A percentile compares a stretch with the other conserved stretches of the same genome.
Conservation (phyloP, 2,329 filamentous ascomycete species). For the Microascus cirrosus region DNA sequence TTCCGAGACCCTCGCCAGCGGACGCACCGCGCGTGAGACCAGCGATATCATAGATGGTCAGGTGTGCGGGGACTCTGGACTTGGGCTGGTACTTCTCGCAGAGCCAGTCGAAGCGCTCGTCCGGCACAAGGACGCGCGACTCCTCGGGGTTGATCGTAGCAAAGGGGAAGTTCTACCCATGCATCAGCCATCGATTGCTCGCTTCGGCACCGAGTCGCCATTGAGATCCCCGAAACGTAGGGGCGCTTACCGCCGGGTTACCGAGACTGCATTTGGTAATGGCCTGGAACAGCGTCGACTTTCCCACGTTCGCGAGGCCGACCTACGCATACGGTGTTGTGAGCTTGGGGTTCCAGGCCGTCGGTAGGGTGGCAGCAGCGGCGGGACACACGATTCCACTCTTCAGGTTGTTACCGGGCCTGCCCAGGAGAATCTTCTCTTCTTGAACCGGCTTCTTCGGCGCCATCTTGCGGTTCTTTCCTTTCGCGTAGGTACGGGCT, state of each 20-base stretch:
- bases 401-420: conserved; percentile 96
- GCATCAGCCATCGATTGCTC: not conserved
- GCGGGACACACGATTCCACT: conserved; percentile 77
- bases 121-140: conserved; percentile 91
- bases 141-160: conserved; percentile 99
- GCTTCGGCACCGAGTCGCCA: not conserved
- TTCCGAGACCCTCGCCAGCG: conserved; percentile 93
- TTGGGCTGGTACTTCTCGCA: conserved; percentile 96
- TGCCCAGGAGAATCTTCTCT: conserved; percentile 92
- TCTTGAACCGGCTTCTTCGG: conserved; percentile 88
- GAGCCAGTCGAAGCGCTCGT: conserved; percentile 93
- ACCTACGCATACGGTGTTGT: conserved; percentile 45
- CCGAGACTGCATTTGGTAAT: conserved; percentile 96
- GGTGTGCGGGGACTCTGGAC: conserved; percentile 88
- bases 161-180: conserved; percentile 81
- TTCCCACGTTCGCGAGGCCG: conserved; percentile 97
- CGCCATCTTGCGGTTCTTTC: conserved; percentile 62
- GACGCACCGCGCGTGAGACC: conserved; percentile 92
- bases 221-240: conserved; percentile 4
- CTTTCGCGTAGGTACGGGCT: conserved; percentile 48
- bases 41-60: conserved; percentile 98
- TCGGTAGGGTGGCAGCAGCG: conserved; percentile 1
- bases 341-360: conserved; percentile 2
- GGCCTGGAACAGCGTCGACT: conserved; percentile 98
- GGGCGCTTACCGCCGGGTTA: conserved; percentile 73